Evolutionary conservation across 2,329 filamentous ascomycete genomes (phyloP).

Genomic region (Pezizomycotina sp.): DNA sequence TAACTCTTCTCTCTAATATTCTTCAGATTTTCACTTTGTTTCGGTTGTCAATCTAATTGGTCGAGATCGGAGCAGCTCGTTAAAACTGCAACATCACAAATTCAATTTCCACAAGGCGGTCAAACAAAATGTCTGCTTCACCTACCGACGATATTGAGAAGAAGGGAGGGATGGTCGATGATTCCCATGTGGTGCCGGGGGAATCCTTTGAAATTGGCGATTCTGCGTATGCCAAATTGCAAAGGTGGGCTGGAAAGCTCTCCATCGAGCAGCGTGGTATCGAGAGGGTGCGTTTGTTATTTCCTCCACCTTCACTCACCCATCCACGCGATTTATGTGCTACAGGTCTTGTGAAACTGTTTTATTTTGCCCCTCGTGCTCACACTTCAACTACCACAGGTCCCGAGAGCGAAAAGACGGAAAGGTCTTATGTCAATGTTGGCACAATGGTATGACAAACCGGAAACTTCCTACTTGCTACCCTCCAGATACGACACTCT

Average conservation of each 20-base stretch:
- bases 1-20: not conserved
- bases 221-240: slow-evolving; percentile 40
- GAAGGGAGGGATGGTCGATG: slow-evolving; percentile 23
- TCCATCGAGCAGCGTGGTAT: slow-evolving; percentile 60
- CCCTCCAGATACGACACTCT: slow-evolving; percentile 7
- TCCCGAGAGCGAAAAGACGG: slow-evolving; percentile 47
- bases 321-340: no score
- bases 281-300: slow-evolving; percentile 40
- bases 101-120: slow-evolving; percentile 19
- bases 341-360: no score
- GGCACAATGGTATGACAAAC: slow-evolving; percentile 52
- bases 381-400: slow-evolving; percentile 6
- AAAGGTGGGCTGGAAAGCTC: slow-evolving; percentile 46
- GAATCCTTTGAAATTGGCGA: slow-evolving; percentile 44
- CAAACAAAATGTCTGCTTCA: slow-evolving; percentile 15
- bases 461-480: slow-evolving; percentile 18
- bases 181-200: slow-evolving; percentile 36
- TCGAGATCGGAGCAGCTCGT: no score
- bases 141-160: slow-evolving; percentile 15
- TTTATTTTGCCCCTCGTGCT: no score
- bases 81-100: no score
- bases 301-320: no score
- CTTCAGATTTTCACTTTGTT: no score
- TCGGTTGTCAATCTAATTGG: no score
- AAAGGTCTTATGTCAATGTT: slow-evolving; percentile 48